Base-by-base conservation (phyloP, 495 filamentous ascomycete species). In the Cercophora sp. region DNA sequence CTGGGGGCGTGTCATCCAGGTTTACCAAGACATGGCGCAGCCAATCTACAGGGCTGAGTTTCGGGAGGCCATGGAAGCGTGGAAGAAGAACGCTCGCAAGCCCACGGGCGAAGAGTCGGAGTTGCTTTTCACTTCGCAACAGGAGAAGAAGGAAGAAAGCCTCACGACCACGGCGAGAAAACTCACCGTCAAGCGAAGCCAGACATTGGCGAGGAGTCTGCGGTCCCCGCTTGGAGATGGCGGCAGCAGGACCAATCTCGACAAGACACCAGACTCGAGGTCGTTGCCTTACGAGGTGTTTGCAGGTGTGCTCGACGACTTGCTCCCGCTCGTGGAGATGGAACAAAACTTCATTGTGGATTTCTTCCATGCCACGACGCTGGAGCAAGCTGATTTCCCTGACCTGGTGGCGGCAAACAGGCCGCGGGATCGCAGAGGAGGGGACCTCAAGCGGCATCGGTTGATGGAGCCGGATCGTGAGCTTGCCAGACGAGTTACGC, bases 291-390 rank as follows among this genome's bases (percentile, higher is more conserved):
- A 81, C 53, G 92, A 96, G 70, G 85, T 84, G n/a, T 96, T 96
- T 69, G 76, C 83, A 2, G 86, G 86, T 27, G 80, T 85, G 13
- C 72, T 96, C 36, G 83, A 87, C 42, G 89, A 96, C 66, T 81
- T 88, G 49, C 68, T 89, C 39, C 85, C 82, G 18, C 79, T 93
- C 52, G 82, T 96, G 32, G 85, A 86, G 42, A 87, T 87, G 54
- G 92, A 97, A 71, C 92, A 97, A 66, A 96, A 96, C 62, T 97
- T 96, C 60, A 73, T 96, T 23, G 83, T 94, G 19, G 87, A 93
- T 48, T 93, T 96, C 69, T 97, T 96, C 74, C 90, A 96, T 50
- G 78, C 93, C 8, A 86, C 83, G 27, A 93, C 89, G 13, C 73
- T 88, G 10, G 81, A 86, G 48, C 84, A 78, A 11, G 70, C 77